Base-by-base conservation (phyloP, 2,329 filamentous ascomycete genomes). In the Xylaria sp. region DNA sequence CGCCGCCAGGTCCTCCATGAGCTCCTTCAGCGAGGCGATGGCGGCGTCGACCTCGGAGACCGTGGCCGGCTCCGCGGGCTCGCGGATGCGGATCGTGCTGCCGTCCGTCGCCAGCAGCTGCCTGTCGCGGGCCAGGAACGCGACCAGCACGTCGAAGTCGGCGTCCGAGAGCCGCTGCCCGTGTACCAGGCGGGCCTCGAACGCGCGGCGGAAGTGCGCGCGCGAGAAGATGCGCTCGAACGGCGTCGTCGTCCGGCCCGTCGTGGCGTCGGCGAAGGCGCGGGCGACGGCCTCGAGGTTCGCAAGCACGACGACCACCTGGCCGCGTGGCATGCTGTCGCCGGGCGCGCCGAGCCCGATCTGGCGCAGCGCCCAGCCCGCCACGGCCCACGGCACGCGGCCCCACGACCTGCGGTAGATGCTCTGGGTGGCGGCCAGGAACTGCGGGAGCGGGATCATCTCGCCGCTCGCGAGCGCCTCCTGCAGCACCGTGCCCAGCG, bases 31-130 rank as follows among this genome's bases (percentile, higher is more conserved):
- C 17, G 90, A 90, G 1, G 93, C 93, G 64, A 97, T 91, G 0
- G 91, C 90, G 4, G 82, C 80, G 77, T 99, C 95, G 70, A 96
- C 90, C 59, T 88, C 80, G 0, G 90, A 91, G 66, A 98, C 89
- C 0, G 70, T 68, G 0, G 72, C 61, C 3, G 71, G 61, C 6
- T 67, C 70, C 3, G 81, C 79, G 0, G 83, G 73, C 0, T 77
- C 76, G 69, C 86, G 89, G 74, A 98, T 88, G 73, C 91, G 93
- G 68, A 99, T 83, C 0, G 88, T 91, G 66, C 87, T 77, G 4
- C 85, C 86, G 70, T 92, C 88, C 68, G 82, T 87, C 51, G 78
- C 81, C 33, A 87, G 77, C 38, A 82, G 68, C 6, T 78, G 79
- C 71, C 87, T 87, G 73, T 94, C 91, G 53, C 91, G 81, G 0